phyloP scores from a whole-genome alignment of 768 basidiomycete species.

The Daedalea quercina region DNA sequence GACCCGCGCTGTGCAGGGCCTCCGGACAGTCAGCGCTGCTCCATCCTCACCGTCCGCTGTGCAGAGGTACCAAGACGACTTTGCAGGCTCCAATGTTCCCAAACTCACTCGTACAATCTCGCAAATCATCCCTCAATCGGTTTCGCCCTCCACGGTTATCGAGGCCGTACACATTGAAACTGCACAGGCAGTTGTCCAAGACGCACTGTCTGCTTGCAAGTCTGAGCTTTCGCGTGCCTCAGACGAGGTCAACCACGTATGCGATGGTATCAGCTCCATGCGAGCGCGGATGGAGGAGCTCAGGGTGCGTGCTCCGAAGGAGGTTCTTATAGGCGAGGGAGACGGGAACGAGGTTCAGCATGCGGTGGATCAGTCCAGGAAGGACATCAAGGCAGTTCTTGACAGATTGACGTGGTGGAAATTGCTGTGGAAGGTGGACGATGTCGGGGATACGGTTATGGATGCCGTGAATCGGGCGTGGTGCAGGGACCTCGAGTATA shows the following conservation, averaged over 20 bases:
- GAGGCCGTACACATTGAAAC: conserved; percentile 14
- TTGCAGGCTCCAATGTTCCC: conserved; percentile 52
- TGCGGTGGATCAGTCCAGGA: conserved; percentile 23
- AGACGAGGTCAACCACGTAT: conserved; percentile 13
- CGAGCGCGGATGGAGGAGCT: conserved; percentile 17
- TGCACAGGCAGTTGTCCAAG: conserved; percentile 15
- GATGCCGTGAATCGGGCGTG: conserved; percentile 27
- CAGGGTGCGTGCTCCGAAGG: conserved; percentile 12
- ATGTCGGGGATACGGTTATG: conserved; percentile 29
- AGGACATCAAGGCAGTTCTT: conserved; percentile 24
- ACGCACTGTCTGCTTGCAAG: conserved; percentile 12
- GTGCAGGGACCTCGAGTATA: conserved; percentile 28
- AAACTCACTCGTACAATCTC: conserved; percentile 36
- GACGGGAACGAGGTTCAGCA: conserved; percentile 16
- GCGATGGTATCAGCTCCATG: conserved; percentile 8
- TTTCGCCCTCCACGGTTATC: not conserved
- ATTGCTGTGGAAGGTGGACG: conserved; percentile 34
- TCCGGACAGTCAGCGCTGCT: conserved; percentile 39
- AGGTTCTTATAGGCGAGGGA: conserved; percentile 18
- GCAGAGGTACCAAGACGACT: conserved; percentile 60
- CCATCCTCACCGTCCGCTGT: conserved; percentile 43
- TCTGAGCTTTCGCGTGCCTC: conserved; percentile 7
- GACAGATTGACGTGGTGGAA: conserved; percentile 33
- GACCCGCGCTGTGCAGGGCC: conserved; percentile 47
- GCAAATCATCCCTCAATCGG: conserved; percentile 8